These are phyloP conservation scores for Aegilops bicornis DNA, from an alignment of 176 grass and related monocot species.

Conservation along the genomic window DNA sequence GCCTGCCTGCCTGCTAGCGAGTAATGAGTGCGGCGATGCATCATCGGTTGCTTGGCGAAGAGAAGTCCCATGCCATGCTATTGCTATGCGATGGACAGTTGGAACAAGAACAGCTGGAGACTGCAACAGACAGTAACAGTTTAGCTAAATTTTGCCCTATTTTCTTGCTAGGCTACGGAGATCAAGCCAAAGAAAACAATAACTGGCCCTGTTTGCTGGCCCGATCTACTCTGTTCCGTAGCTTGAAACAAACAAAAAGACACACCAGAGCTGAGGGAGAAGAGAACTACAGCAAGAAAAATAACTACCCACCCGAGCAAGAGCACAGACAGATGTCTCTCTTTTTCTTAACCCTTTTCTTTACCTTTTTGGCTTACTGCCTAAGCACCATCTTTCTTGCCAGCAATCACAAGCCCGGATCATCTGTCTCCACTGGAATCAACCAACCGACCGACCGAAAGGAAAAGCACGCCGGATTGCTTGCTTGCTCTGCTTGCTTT, in stretches of 20 bases:
- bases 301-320: slow-evolving; percentile 22
- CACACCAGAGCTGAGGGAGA: slow-evolving; percentile 13
- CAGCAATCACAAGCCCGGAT: slow-evolving; percentile 9
- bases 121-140: slow-evolving; percentile 40
- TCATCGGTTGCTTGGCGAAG: slow-evolving; percentile 10
- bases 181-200: slow-evolving; percentile 1
- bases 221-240: slow-evolving; percentile 26
- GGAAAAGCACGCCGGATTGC: slow-evolving; percentile 22
- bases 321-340: slow-evolving; percentile 19
- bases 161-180: neutral
- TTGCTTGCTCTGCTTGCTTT: slow-evolving; percentile 43
- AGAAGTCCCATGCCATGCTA: neutral
- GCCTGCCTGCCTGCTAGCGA: neutral
- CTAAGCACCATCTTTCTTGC: slow-evolving; percentile 9
- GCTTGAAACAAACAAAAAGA: slow-evolving; percentile 46
- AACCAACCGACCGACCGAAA: slow-evolving; percentile 11
- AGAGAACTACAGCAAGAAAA: neutral
- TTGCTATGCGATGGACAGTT: slow-evolving; percentile 16
- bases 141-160: slow-evolving; percentile 20
- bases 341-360: slow-evolving; percentile 8
- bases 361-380: slow-evolving; percentile 31
- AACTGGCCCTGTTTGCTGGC: slow-evolving; percentile 11
- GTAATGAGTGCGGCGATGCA: neutral
- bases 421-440: slow-evolving; percentile 28
- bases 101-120: slow-evolving; percentile 51